Percentiles rank a stretch among this genome's conserved stretches.
Evolutionary conservation across 2,329 filamentous ascomycete genomes (phyloP).

Genomic region (Alternaria conjuncta): DNA sequence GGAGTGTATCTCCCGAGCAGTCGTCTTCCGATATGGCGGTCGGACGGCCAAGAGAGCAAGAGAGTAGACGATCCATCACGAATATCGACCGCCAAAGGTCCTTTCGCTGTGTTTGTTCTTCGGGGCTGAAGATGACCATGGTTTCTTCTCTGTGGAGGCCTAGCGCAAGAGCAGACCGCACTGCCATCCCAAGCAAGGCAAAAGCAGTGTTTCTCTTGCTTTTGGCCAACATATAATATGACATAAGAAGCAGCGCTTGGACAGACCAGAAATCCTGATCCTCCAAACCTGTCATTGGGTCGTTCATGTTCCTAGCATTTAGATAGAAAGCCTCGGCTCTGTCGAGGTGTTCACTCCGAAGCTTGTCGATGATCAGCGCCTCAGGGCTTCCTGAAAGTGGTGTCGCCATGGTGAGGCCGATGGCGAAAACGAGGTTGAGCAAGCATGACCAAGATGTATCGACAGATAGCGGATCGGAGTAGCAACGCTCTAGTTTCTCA

Average conservation of each 20-base stretch:
- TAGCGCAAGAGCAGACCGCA: slow-evolving; percentile 66
- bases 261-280: slow-evolving; percentile 70
- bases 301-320: slow-evolving; percentile 62
- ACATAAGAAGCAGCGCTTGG: slow-evolving; percentile 68
- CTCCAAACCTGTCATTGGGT: slow-evolving; percentile 61
- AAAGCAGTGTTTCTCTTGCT: slow-evolving; percentile 70
- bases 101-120: slow-evolving; percentile 58
- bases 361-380: slow-evolving; percentile 58
- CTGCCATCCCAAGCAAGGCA: slow-evolving; percentile 66
- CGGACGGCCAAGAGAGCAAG: slow-evolving; percentile 68
- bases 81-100: slow-evolving; percentile 71
- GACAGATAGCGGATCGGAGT: slow-evolving; percentile 59
- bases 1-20: slow-evolving; percentile 60
- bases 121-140: slow-evolving; percentile 58
- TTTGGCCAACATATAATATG: slow-evolving; percentile 67
- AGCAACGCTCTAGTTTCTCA: slow-evolving; percentile 59
- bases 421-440: slow-evolving; percentile 67
- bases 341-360: slow-evolving; percentile 58
- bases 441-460: slow-evolving; percentile 63
- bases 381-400: slow-evolving; percentile 59
- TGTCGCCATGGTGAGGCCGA: slow-evolving; percentile 66
- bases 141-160: slow-evolving; percentile 69
- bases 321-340: slow-evolving; percentile 69
- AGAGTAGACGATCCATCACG: slow-evolving; percentile 68
- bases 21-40: slow-evolving; percentile 68